Conservation (phyloP, 1,284 basidiomycete species). For the Ceratobasidium sp. region DNA sequence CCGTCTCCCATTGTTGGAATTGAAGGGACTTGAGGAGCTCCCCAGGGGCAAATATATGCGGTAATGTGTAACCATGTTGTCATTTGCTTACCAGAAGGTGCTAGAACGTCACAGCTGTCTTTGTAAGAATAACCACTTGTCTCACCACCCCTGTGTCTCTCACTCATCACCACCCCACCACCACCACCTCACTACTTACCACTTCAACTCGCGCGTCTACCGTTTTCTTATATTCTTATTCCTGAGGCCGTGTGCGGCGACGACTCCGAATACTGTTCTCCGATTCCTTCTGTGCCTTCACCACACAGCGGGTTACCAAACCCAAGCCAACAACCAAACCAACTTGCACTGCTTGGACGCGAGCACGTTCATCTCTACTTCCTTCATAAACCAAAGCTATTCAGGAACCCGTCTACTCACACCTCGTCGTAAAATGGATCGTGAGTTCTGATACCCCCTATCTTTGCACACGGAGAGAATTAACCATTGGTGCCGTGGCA, state of each 20-base stretch:
- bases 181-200: too few species aligned
- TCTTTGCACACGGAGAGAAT: not conserved
- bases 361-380: not conserved
- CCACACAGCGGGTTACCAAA: too few species aligned
- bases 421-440: not conserved
- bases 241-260: too few species aligned
- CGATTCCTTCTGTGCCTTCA: too few species aligned
- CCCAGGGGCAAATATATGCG: not conserved
- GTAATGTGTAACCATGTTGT: not conserved
- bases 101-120: not conserved
- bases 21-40: too few species aligned
- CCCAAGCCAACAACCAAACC: not conserved
- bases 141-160: not conserved
- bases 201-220: too few species aligned
- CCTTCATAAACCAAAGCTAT: not conserved
- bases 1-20: too few species aligned
- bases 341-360: conserved; percentile 7
- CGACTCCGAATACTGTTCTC: too few species aligned
- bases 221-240: too few species aligned
- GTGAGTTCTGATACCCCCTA: conserved; percentile 19
- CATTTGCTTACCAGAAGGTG: not conserved
- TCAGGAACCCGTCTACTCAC: not conserved
- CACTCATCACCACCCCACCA: not conserved
- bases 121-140: not conserved
- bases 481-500: too few species aligned